A percentile compares a stretch with the other conserved stretches of the same genome.
These are phyloP conservation scores for Cutaneotrichosporon arboriforme DNA, from an alignment of 1,284 basidiomycete genomes.

Conservation along the genomic window DNA sequence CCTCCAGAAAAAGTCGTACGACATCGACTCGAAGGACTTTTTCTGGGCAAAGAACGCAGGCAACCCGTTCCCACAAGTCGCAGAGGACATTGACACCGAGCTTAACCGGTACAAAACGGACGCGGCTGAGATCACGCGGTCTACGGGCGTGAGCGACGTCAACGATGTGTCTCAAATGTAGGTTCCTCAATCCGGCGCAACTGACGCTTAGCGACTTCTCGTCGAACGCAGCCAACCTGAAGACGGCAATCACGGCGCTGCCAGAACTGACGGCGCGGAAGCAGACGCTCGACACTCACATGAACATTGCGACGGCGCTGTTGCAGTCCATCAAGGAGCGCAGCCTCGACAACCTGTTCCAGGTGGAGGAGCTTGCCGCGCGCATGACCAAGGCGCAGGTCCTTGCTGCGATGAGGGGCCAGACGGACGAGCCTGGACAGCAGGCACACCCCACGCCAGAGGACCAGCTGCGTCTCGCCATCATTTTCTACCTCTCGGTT, in stretches of 20 bases:
- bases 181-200: conserved; percentile 31
- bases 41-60: conserved; percentile 98
- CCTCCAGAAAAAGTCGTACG: conserved; percentile 81
- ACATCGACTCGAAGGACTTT: conserved; percentile 96
- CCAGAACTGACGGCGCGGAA: conserved; percentile 96
- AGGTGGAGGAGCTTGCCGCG: conserved; percentile 83
- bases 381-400: conserved; percentile 79
- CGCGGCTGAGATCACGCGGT: conserved; percentile 92
- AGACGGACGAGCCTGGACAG: conserved; percentile 56
- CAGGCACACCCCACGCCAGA: conserved; percentile 53
- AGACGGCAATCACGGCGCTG: conserved; percentile 96
- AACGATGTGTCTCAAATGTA: conserved; percentile 91
- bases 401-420: conserved; percentile 63
- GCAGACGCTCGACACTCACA: conserved; percentile 92
- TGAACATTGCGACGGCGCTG: conserved; percentile 97
- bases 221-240: conserved; percentile 89
- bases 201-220: conserved; percentile 67
- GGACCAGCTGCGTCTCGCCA: conserved; percentile 88
- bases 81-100: conserved; percentile 93
- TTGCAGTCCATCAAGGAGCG: conserved; percentile 94
- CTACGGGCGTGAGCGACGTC: conserved; percentile 91
- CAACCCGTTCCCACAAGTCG: conserved; percentile 96
- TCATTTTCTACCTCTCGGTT: conserved; percentile 88
- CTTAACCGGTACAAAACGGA: conserved; percentile 93
- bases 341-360: conserved; percentile 92